Evolutionary conservation across 169 alveolate species (phyloP).

Genomic region (Besnoitia besnoiti): DNA sequence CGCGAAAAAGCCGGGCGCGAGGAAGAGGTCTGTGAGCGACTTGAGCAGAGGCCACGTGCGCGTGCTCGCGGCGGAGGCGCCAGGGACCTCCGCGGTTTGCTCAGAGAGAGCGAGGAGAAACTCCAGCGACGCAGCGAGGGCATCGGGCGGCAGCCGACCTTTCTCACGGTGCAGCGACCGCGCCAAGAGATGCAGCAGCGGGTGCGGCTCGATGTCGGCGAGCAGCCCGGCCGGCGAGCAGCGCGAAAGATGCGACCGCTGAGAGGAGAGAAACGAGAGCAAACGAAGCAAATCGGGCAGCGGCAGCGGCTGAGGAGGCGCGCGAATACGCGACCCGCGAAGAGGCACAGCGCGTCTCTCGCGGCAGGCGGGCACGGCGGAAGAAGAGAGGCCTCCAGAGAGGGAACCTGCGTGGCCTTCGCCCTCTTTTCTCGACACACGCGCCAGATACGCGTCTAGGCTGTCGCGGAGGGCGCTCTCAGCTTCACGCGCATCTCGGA

Average conservation of each 20-base stretch:
- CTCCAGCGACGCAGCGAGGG: background rate
- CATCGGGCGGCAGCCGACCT: background rate
- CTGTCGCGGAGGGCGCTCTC: background rate
- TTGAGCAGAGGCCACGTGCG: slow-evolving; percentile 43
- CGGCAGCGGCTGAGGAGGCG: background rate
- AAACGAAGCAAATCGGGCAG: background rate
- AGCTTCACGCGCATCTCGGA: background rate
- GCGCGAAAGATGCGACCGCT: background rate
- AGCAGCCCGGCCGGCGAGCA: background rate
- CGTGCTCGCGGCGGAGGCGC: background rate
- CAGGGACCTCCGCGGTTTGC: background rate
- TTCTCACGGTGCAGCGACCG: background rate
- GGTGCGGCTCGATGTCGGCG: background rate
- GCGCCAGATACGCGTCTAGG: background rate
- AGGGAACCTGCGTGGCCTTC: background rate
- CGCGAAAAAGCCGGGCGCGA: background rate
- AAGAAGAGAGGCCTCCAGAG: background rate
- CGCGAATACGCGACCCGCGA: background rate
- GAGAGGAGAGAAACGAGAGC: background rate
- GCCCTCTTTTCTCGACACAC: background rate
- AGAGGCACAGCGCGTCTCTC: background rate
- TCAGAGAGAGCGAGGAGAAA: background rate
- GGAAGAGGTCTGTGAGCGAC: slow-evolving; percentile 23
- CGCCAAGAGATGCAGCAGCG: background rate
- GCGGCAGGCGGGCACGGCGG: background rate